Conservation (phyloP, 306 rosid species). For the Inga laurina region DNA sequence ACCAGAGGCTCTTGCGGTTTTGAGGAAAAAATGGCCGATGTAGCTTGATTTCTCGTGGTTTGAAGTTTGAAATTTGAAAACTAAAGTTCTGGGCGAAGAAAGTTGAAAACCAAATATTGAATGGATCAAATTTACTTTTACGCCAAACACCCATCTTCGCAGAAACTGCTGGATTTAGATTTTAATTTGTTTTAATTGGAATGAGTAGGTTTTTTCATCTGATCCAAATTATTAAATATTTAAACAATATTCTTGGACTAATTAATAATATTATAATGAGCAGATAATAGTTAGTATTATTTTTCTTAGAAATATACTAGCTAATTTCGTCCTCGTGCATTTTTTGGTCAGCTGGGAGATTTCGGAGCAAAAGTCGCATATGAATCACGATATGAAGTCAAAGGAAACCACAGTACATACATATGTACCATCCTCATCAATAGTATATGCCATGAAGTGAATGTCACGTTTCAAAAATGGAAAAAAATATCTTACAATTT, state of each 20-base stretch:
- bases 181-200: background rate
- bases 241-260: background rate
- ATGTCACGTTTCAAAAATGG: too few relatives aligned
- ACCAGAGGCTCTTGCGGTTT: background rate
- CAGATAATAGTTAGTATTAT: too few relatives aligned
- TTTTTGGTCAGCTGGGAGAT: background rate
- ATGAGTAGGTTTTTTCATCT: background rate
- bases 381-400: too few relatives aligned
- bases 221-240: background rate
- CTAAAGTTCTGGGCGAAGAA: background rate
- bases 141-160: constrained; percentile 2
- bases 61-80: constrained; percentile 7
- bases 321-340: background rate
- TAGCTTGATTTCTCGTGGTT: background rate
- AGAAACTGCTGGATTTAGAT: background rate
- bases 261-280: too few relatives aligned
- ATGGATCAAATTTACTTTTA: background rate
- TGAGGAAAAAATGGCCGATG: background rate
- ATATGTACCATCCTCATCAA: too few relatives aligned
- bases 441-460: too few relatives aligned
- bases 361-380: background rate
- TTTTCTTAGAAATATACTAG: background rate
- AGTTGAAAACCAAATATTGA: background rate
- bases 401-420: too few relatives aligned
- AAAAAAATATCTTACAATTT: too few relatives aligned